A percentile compares a stretch with the other conserved stretches of the same genome.
These are phyloP conservation scores for Calonectria honghensis DNA, from an alignment of 2,329 filamentous ascomycete species.

Conservation along the genomic window DNA sequence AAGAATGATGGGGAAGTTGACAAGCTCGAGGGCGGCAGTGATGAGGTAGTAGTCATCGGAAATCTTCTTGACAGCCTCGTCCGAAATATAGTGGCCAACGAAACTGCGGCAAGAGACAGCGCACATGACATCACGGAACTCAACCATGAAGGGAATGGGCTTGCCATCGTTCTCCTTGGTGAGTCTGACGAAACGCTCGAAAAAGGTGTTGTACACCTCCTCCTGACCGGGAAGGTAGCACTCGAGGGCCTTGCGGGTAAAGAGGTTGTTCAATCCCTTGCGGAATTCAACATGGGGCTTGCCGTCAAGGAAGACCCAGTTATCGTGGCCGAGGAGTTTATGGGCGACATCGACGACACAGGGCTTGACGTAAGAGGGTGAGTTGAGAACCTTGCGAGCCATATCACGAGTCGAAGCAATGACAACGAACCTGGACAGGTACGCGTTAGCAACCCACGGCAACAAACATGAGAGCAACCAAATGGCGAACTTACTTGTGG, in stretches of 20 bases:
- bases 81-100: slow-evolving; percentile 94
- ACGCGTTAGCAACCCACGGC: slow-evolving; percentile 34
- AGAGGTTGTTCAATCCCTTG: slow-evolving; percentile 95
- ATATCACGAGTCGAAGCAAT: slow-evolving; percentile 97
- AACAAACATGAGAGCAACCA: too few species aligned
- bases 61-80: slow-evolving; percentile 93
- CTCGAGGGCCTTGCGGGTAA: slow-evolving; percentile 92
- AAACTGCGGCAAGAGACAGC: slow-evolving; percentile 98
- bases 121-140: slow-evolving; percentile 96
- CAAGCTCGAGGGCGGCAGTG: slow-evolving; percentile 94
- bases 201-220: slow-evolving; percentile 92
- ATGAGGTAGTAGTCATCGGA: slow-evolving; percentile 98
- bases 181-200: slow-evolving; percentile 84
- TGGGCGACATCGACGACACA: slow-evolving; percentile 96
- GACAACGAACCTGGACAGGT: slow-evolving; percentile 85
- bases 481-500: slow-evolving; percentile 84
- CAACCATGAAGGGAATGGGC: slow-evolving; percentile 90
- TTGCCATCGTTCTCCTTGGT: slow-evolving; percentile 83
- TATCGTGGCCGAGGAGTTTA: slow-evolving; percentile 92
- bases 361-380: slow-evolving; percentile 92
- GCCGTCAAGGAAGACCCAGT: slow-evolving; percentile 98
- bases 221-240: slow-evolving; percentile 94
- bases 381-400: slow-evolving; percentile 97
- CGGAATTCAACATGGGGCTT: slow-evolving; percentile 97
- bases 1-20: slow-evolving; percentile 98